Evolutionary conservation across 345 rosid genomes (phyloP).

Genomic region (Salix arbutifolia): DNA sequence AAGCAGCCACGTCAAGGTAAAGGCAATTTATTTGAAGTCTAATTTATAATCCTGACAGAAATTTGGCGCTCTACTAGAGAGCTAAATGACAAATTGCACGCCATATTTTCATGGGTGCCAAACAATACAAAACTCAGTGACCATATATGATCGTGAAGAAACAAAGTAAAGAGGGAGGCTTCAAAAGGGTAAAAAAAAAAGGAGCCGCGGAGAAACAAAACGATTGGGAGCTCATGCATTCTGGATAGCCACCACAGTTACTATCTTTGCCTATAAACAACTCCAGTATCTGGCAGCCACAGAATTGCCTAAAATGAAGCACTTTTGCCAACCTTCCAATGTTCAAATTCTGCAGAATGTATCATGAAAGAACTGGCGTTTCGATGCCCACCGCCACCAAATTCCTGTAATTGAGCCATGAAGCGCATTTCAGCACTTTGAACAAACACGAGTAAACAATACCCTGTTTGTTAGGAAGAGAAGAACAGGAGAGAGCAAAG

Average conservation of each 20-base stretch:
- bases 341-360: slow-evolving; percentile 40
- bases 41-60: too few relatives aligned
- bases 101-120: background rate
- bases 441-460: background rate
- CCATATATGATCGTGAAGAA: background rate
- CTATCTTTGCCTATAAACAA: background rate
- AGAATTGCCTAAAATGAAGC: background rate
- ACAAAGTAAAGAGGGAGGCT: background rate
- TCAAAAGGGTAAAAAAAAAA: background rate
- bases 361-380: slow-evolving; percentile 72
- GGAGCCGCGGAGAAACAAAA: background rate
- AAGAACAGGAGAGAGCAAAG: background rate
- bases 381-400: slow-evolving; percentile 69
- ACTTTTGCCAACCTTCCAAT: slow-evolving; percentile 41
- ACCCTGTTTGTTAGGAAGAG: background rate
- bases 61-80: too few relatives aligned
- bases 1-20: too few relatives aligned
- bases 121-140: background rate
- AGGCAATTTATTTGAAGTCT: too few relatives aligned
- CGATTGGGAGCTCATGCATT: background rate
- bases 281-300: background rate
- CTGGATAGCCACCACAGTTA: background rate
- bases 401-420: slow-evolving; percentile 30
- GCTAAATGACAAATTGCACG: background rate
- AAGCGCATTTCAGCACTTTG: background rate